These are phyloP conservation scores for Ceratobasidium sp. DNA, from an alignment of 1,284 basidiomycete species.

Conservation along the genomic window DNA sequence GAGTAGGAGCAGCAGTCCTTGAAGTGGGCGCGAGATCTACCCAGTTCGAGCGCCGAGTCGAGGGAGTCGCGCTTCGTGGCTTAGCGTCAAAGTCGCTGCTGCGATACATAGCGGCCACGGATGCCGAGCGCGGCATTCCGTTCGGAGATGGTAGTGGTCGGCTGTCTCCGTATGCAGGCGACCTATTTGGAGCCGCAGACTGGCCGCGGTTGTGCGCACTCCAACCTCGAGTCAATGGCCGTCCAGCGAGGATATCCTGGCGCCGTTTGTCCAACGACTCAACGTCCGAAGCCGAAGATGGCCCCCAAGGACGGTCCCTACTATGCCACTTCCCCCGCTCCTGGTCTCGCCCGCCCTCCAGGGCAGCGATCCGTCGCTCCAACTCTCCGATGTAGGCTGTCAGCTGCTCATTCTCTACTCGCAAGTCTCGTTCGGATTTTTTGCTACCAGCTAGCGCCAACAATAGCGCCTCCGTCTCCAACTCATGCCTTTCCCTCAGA, in stretches of 20 bases:
- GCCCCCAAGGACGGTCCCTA: background rate
- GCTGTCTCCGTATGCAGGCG: background rate
- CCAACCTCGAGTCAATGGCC: background rate
- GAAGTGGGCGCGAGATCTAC: background rate
- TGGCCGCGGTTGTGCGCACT: background rate
- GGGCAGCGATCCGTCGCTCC: slow-evolving; percentile 40
- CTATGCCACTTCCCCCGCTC: background rate
- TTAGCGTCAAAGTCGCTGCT: background rate
- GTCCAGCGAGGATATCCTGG: slow-evolving; percentile 15
- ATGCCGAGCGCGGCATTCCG: background rate
- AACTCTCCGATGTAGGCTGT: slow-evolving; percentile 56
- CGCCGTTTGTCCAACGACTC: slow-evolving; percentile 12
- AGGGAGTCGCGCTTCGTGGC: background rate
- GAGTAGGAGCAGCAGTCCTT: background rate
- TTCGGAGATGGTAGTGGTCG: background rate
- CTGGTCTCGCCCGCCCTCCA: slow-evolving; percentile 18
- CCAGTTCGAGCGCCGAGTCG: background rate
- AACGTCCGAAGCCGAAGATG: background rate
- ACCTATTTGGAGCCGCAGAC: background rate
- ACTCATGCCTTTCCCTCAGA: slow-evolving; percentile 47
- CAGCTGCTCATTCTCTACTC: slow-evolving; percentile 75
- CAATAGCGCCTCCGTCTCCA: slow-evolving; percentile 50
- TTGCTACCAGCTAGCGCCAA: slow-evolving; percentile 54
- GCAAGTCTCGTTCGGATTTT: slow-evolving; percentile 61
- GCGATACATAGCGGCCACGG: background rate